phyloP scores from a whole-genome alignment of 257 asterid genomes.

The Linderniella brevidens region DNA sequence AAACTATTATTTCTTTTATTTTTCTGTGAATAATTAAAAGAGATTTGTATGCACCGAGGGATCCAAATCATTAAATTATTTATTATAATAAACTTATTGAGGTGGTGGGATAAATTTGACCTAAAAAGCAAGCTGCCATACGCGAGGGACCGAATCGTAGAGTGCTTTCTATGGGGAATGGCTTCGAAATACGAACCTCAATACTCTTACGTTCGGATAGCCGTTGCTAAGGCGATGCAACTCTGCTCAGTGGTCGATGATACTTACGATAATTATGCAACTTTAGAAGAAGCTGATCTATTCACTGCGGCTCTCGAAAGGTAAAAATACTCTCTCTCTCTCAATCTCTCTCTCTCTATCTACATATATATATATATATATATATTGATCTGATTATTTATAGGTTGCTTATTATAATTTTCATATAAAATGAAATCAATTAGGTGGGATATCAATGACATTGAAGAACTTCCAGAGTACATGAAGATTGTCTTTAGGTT shows the following conservation, averaged over 20 bases:
- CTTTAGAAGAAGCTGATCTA: background rate
- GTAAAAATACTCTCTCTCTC: background rate
- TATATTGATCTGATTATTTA: background rate
- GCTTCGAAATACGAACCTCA: background rate
- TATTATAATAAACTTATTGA: background rate
- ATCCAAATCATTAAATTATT: background rate
- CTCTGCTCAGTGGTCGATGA: background rate
- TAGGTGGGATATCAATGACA: slow-evolving; percentile 23
- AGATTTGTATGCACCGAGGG: too few relatives aligned
- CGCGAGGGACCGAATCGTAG: background rate
- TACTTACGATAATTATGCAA: background rate
- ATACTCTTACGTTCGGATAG: background rate
- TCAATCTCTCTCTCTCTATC: too few relatives aligned
- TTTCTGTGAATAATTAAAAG: background rate
- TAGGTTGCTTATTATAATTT: too few relatives aligned
- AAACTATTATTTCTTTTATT: background rate
- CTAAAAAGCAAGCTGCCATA: background rate
- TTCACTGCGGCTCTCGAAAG: background rate
- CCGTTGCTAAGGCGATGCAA: background rate
- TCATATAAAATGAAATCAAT: too few relatives aligned
- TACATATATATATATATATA: too few relatives aligned
- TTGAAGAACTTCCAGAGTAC: slow-evolving; percentile 13
- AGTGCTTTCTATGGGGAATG: background rate
- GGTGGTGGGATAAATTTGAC: background rate
- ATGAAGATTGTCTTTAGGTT: slow-evolving; percentile 8